Evolutionary conservation across 257 asterid genomes (phyloP).

Genomic region (Ilex asprella): DNA sequence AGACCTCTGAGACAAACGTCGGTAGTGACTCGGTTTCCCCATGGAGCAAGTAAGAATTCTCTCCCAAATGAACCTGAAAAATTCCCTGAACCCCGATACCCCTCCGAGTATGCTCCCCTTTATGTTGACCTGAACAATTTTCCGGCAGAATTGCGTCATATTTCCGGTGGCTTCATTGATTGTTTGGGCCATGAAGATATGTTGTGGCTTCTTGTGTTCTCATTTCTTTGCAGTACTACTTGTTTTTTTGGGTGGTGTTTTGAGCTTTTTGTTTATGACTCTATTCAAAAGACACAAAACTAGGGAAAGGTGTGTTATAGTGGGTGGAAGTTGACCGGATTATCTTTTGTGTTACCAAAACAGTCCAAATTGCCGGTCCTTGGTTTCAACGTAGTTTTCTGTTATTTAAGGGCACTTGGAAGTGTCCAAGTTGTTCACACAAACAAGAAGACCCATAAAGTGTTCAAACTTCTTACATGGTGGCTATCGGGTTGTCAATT

Average conservation of each 20-base stretch:
- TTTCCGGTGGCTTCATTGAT: conserved; percentile 40
- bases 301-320: neutral
- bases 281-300: neutral
- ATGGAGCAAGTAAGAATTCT: conserved; percentile 50
- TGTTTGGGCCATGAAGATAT: conserved; percentile 22
- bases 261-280: neutral
- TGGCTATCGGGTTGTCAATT: too few relatives aligned
- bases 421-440: too few relatives aligned
- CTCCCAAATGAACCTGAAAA: conserved; percentile 52
- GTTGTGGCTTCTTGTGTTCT: conserved; percentile 3
- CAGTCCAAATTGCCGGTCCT: conserved; percentile 46
- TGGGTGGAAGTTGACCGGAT: conserved; percentile 12
- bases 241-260: neutral
- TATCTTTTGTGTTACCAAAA: conserved; percentile 5
- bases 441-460: too few relatives aligned
- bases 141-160: conserved; percentile 54
- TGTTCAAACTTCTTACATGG: too few relatives aligned
- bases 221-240: conserved; percentile 9
- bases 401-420: conserved; percentile 16
- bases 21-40: conserved; percentile 39
- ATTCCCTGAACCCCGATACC: conserved; percentile 38
- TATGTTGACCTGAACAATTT: conserved; percentile 52
- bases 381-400: conserved; percentile 15
- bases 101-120: conserved; percentile 50
- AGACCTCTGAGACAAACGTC: conserved; percentile 31